phyloP scores from a whole-genome alignment of 331 rosid genomes.

The Phaseolus coccineus region DNA sequence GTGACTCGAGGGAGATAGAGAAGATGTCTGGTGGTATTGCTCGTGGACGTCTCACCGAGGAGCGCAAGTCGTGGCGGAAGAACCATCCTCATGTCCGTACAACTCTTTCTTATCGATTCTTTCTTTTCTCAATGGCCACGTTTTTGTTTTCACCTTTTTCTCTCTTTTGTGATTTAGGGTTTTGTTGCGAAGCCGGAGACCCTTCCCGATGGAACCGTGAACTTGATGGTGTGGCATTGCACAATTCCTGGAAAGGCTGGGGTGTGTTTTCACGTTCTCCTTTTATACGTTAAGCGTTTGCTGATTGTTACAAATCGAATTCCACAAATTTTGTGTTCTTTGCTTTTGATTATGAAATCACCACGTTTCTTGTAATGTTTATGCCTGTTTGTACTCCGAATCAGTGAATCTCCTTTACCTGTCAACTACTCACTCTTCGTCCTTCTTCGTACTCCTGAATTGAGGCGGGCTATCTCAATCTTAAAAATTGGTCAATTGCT shows the following conservation, averaged over 20 bases:
- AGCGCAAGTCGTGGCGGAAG: conserved; percentile 11
- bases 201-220: background rate
- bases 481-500: too few species aligned
- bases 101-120: background rate
- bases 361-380: background rate
- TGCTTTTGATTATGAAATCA: background rate
- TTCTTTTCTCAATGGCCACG: background rate
- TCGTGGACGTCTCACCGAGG: background rate
- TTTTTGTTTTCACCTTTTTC: background rate
- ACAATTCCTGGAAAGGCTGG: background rate
- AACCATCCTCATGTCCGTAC: background rate
- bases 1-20: conserved; percentile 3
- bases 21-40: background rate
- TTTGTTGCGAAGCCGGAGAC: background rate
- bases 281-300: background rate
- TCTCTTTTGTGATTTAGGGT: background rate
- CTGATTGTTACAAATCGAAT: background rate
- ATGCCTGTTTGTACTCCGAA: background rate
- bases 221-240: conserved; percentile 1
- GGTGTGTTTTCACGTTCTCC: background rate
- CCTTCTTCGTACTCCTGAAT: background rate
- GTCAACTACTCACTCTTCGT: too few species aligned
- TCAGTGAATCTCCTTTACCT: background rate
- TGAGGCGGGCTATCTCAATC: background rate
- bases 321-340: background rate